Conservation (phyloP, 768 basidiomycete genomes). For the Pleurotus tuber-regium region DNA sequence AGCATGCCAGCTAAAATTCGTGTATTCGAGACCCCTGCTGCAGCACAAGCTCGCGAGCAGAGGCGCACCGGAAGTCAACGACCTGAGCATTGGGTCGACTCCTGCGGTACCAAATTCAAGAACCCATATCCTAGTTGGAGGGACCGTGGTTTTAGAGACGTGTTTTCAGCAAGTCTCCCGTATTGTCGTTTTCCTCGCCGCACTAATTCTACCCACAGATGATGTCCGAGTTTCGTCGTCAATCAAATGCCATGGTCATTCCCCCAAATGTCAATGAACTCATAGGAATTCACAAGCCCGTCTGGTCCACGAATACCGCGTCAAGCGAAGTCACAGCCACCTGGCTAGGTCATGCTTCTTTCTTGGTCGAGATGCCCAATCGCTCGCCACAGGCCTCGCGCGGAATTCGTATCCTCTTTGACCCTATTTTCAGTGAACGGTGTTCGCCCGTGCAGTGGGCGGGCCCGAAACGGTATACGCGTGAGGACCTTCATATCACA, state of each 20-base stretch:
- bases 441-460: slow-evolving; percentile 45
- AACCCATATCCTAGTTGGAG: slow-evolving; percentile 30
- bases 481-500: slow-evolving; percentile 23
- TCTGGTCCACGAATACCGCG: slow-evolving; percentile 30
- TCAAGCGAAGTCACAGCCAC: slow-evolving; percentile 44
- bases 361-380: slow-evolving; percentile 48
- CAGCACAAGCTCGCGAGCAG: background rate
- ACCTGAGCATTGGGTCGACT: slow-evolving; percentile 27
- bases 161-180: slow-evolving; percentile 13
- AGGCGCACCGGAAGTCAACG: background rate
- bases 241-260: slow-evolving; percentile 2
- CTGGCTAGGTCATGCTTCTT: slow-evolving; percentile 57
- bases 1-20: no score
- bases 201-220: background rate
- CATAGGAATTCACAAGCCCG: slow-evolving; percentile 34
- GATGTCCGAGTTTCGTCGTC: background rate
- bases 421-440: slow-evolving; percentile 51
- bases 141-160: slow-evolving; percentile 11
- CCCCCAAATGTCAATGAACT: slow-evolving; percentile 17
- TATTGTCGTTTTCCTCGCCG: background rate
- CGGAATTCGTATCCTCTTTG: slow-evolving; percentile 49
- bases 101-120: slow-evolving; percentile 20
- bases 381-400: slow-evolving; percentile 21
- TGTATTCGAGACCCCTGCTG: background rate
- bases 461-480: slow-evolving; percentile 48